Evolutionary conservation across 768 basidiomycete genomes (phyloP).

Genomic region (Punctularia strigosozonata): DNA sequence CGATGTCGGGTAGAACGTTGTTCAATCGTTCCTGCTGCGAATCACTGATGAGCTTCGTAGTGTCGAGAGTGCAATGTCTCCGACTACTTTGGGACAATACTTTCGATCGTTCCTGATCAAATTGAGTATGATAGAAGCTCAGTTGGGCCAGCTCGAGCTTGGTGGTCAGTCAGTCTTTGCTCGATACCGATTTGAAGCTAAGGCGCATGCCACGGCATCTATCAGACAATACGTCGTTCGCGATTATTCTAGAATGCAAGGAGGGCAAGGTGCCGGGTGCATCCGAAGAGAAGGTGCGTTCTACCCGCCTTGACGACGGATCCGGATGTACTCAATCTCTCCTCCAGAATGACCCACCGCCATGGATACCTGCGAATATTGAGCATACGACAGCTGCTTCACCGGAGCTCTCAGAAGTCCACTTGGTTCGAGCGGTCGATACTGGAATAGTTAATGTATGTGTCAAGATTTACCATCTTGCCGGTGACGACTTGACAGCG

Average conservation of each 20-base stretch:
- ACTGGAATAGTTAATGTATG: slow-evolving; percentile 74
- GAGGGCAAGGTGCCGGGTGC: slow-evolving; percentile 49
- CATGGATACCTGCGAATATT: slow-evolving; percentile 68
- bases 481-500: background rate
- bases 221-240: slow-evolving; percentile 65
- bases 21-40: background rate
- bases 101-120: slow-evolving; percentile 80
- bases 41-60: slow-evolving; percentile 23
- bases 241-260: slow-evolving; percentile 70
- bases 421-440: slow-evolving; percentile 70
- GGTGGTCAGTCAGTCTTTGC: slow-evolving; percentile 27
- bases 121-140: slow-evolving; percentile 64
- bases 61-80: slow-evolving; percentile 59
- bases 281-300: slow-evolving; percentile 34
- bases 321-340: background rate
- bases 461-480: slow-evolving; percentile 1
- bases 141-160: slow-evolving; percentile 46
- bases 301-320: too few relatives aligned
- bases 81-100: slow-evolving; percentile 52
- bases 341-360: slow-evolving; percentile 46
- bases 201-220: background rate
- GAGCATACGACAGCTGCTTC: slow-evolving; percentile 59
- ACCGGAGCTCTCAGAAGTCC: slow-evolving; percentile 56
- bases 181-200: slow-evolving; percentile 1
- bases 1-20: slow-evolving; percentile 41